These are phyloP conservation scores for Taiwanofungus camphoratus DNA, from an alignment of 1,284 basidiomycete species.

Conservation along the genomic window DNA sequence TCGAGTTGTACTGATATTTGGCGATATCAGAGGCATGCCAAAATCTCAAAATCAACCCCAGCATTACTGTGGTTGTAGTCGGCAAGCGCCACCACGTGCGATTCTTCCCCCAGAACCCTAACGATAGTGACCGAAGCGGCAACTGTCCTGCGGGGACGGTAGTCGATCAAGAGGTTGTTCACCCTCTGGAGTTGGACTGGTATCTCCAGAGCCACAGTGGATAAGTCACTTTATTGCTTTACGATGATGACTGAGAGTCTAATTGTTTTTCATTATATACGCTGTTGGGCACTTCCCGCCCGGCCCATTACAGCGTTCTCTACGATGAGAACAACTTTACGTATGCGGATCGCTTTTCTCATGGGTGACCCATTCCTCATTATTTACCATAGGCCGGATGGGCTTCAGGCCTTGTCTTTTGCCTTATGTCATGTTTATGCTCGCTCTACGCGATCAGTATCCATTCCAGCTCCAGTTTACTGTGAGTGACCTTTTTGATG, in stretches of 20 bases:
- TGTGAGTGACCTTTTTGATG: constrained; percentile 42
- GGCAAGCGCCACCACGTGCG: constrained; percentile 75
- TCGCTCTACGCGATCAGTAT: constrained; percentile 76
- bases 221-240: constrained; percentile 14
- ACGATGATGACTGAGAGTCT: constrained; percentile 9
- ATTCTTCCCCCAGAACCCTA: constrained; percentile 57
- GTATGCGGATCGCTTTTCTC: constrained; percentile 24
- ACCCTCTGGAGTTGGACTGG: constrained; percentile 77
- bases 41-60: constrained; percentile 49
- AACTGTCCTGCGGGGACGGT: constrained; percentile 75
- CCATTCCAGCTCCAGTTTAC: constrained; percentile 79
- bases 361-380: constrained; percentile 4
- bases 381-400: constrained; percentile 45
- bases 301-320: constrained; percentile 64
- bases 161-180: constrained; percentile 63
- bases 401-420: constrained; percentile 66
- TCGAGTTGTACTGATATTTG: constrained; percentile 5
- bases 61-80: constrained; percentile 71
- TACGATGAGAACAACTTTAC: constrained; percentile 54
- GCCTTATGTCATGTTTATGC: constrained; percentile 80
- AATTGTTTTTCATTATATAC: constrained; percentile 14
- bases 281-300: constrained; percentile 45
- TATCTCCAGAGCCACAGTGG: constrained; percentile 76
- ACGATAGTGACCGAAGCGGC: constrained; percentile 56
- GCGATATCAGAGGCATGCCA: constrained; percentile 46